These are phyloP conservation scores for Suhomyces sp. DNA, from an alignment of 805 yeast genomes.

Conservation along the genomic window DNA sequence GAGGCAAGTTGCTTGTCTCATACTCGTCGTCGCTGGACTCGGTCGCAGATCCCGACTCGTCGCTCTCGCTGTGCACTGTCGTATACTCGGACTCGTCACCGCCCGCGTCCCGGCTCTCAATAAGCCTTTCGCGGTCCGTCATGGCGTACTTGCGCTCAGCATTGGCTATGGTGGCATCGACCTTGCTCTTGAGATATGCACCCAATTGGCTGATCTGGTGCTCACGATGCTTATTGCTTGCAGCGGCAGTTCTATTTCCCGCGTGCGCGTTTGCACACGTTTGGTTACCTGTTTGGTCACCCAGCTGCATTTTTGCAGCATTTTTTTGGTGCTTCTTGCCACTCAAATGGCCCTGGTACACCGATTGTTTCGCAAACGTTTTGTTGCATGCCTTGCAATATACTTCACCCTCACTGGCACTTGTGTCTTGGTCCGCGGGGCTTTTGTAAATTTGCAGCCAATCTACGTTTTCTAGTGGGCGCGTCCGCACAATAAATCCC, in stretches of 20 bases:
- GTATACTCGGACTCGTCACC: conserved; percentile 42
- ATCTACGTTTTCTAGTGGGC: conserved; percentile 11
- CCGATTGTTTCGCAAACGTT: conserved; percentile 59
- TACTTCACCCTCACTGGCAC: conserved; percentile 26
- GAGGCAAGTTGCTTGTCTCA: conserved; percentile 57
- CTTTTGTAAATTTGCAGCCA: conserved; percentile 6
- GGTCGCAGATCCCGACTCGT: conserved; percentile 27
- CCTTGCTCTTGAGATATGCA: conserved; percentile 6
- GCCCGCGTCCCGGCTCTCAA: conserved; percentile 42
- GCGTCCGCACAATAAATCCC: conserved; percentile 42
- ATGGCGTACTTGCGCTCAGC: conserved; percentile 63
- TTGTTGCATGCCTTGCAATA: conserved; percentile 67
- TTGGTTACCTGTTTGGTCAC: neutral
- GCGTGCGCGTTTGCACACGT: neutral
- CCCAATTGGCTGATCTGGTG: conserved; percentile 3
- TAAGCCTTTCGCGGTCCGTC: conserved; percentile 64
- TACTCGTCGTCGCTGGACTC: conserved; percentile 26
- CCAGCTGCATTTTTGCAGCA: conserved; percentile 7
- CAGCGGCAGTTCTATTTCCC: neutral
- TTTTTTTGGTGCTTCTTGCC: conserved; percentile 77
- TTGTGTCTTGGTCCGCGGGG: conserved; percentile 4
- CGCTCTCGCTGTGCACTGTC: conserved; percentile 22
- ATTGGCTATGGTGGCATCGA: conserved; percentile 54
- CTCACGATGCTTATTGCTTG: neutral
- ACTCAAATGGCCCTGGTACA: conserved; percentile 61